These are phyloP conservation scores for Triangularia setosa DNA, from an alignment of 2,329 filamentous ascomycete species.

Conservation along the genomic window DNA sequence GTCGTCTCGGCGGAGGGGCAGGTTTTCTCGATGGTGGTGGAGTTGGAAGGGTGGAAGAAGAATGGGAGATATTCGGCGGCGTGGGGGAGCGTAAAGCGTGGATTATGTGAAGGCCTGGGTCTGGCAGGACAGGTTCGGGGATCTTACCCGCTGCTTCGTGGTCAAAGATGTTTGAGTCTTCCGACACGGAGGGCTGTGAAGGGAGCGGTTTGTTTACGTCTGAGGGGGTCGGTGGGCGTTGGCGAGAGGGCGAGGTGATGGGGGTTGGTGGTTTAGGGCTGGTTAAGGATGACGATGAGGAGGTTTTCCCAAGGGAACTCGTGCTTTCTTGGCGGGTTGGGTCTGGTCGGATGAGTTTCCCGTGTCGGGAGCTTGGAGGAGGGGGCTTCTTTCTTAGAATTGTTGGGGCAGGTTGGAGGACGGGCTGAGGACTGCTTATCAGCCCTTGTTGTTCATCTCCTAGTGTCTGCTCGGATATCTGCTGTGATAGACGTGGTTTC, in stretches of 20 bases:
- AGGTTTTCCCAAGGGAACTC: slow-evolving; percentile 23
- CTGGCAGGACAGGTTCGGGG: slow-evolving; percentile 38
- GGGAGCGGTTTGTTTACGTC: slow-evolving; percentile 63
- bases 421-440: slow-evolving; percentile 17
- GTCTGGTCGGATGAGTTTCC: slow-evolving; percentile 60
- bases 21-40: slow-evolving; percentile 32
- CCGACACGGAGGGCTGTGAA: slow-evolving; percentile 39
- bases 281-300: slow-evolving; percentile 11
- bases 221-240: slow-evolving; percentile 38
- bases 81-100: slow-evolving; percentile 30
- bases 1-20: slow-evolving; percentile 50
- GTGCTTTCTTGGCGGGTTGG: slow-evolving; percentile 34
- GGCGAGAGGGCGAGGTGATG: slow-evolving; percentile 25
- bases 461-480: slow-evolving; percentile 50
- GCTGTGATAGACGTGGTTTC: slow-evolving; percentile 56
- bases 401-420: slow-evolving; percentile 20
- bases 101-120: slow-evolving; percentile 28
- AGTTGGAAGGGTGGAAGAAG: slow-evolving; percentile 28
- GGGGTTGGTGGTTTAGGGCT: slow-evolving; percentile 16
- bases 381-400: slow-evolving; percentile 57
- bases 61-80: slow-evolving; percentile 35
- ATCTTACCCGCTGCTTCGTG: slow-evolving; percentile 50
- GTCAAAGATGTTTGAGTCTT: slow-evolving; percentile 51
- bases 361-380: slow-evolving; percentile 73
- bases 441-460: slow-evolving; percentile 41